Evolutionary conservation across 768 basidiomycete species (phyloP).

Genomic region (Agaricus subrufescens): DNA sequence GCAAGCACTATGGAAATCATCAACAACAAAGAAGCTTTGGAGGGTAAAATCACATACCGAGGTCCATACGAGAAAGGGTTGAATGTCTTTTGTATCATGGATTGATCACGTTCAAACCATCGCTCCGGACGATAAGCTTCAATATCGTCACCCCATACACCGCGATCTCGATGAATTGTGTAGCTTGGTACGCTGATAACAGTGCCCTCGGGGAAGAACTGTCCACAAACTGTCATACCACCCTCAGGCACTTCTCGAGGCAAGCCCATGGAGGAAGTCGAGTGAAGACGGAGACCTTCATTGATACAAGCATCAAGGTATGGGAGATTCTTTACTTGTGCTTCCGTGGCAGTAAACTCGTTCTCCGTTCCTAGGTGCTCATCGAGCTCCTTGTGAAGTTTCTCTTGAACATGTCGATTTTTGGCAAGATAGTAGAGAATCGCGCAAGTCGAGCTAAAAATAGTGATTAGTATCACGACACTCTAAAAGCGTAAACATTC

Average conservation of each 20-base stretch:
- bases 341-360: constrained; percentile 55
- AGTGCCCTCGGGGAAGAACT: constrained; percentile 67
- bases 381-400: constrained; percentile 74
- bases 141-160: constrained; percentile 75
- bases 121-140: constrained; percentile 77
- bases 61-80: constrained; percentile 87
- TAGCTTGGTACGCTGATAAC: constrained; percentile 79
- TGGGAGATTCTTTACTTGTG: constrained; percentile 67
- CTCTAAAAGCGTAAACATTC: background rate
- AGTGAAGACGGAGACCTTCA: constrained; percentile 81
- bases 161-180: constrained; percentile 70
- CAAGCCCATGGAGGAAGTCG: constrained; percentile 79
- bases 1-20: constrained; percentile 51
- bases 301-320: constrained; percentile 87
- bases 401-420: constrained; percentile 58
- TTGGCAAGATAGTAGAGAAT: constrained; percentile 81
- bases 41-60: constrained; percentile 35
- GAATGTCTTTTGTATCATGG: constrained; percentile 63
- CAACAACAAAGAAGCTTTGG: constrained; percentile 2
- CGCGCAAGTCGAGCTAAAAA: constrained; percentile 75
- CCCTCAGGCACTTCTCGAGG: constrained; percentile 75
- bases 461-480: background rate
- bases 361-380: constrained; percentile 53
- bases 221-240: constrained; percentile 56
- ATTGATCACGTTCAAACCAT: constrained; percentile 72